These are phyloP conservation scores for Trichoderma sp. DNA, from an alignment of 2,329 filamentous ascomycete genomes.

Conservation along the genomic window DNA sequence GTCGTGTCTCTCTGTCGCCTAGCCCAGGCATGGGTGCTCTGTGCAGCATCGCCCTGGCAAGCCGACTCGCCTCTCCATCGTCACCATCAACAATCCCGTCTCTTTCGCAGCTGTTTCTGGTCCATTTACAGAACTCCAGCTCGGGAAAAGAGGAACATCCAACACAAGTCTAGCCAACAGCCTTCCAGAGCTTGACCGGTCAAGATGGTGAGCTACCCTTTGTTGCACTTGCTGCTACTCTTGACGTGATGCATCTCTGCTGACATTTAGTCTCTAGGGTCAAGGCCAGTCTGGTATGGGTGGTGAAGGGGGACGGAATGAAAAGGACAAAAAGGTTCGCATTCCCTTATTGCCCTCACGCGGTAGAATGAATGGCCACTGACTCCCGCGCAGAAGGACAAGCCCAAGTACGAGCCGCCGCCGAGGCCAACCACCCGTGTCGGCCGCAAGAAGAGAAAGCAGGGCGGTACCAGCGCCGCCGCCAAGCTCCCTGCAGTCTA, in stretches of 20 bases:
- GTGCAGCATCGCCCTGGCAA: constrained; percentile 30
- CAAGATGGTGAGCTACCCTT: constrained; percentile 42
- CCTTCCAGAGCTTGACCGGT: constrained; percentile 38
- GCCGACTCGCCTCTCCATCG: constrained; percentile 13
- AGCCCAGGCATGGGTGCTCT: constrained; percentile 37
- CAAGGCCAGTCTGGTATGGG: constrained; percentile 88
- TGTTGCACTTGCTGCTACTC: background rate
- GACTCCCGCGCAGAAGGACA: constrained; percentile 75
- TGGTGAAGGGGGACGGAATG: constrained; percentile 70
- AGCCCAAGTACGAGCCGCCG: constrained; percentile 99
- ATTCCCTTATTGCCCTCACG: too few relatives aligned
- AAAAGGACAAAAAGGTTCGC: constrained; percentile 89
- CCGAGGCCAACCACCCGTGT: constrained; percentile 95
- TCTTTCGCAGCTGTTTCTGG: constrained; percentile 11
- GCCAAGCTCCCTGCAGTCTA: constrained; percentile 94
- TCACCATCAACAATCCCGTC: constrained; percentile 21
- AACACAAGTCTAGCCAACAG: constrained; percentile 26
- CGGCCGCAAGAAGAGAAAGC: constrained; percentile 98
- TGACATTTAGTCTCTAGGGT: constrained; percentile 55
- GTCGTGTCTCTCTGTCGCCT: constrained; percentile 54
- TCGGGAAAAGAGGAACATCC: background rate
- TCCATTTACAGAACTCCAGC: background rate
- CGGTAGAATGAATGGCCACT: constrained; percentile 20
- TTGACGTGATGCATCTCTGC: background rate
- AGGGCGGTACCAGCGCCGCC: constrained; percentile 86